These are phyloP conservation scores for Jatropha podagrica DNA, from an alignment of 441 rosid species.

Conservation along the genomic window DNA sequence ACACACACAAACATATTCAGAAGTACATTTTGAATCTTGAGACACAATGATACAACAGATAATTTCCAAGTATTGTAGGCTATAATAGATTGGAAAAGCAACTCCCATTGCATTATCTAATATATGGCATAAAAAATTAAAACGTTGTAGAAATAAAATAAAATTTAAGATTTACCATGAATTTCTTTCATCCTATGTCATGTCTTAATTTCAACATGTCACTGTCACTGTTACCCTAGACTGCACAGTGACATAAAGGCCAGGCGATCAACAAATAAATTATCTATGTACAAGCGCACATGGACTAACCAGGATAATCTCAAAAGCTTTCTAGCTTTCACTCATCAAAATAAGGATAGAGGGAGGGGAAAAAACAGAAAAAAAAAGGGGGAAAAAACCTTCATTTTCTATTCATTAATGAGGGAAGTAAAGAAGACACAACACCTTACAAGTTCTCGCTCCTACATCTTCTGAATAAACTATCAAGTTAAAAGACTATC, in stretches of 20 bases:
- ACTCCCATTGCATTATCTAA: background rate
- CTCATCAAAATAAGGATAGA: background rate
- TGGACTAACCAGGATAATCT: background rate
- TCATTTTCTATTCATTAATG: background rate
- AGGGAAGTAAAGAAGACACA: background rate
- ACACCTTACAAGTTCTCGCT: constrained; percentile 1
- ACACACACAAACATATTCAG: too few relatives aligned
- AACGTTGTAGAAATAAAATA: background rate
- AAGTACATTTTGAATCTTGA: background rate
- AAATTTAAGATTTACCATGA: background rate
- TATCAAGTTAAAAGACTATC: constrained; percentile 3
- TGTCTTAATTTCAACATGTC: background rate
- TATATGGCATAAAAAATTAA: background rate
- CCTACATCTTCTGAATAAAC: constrained; percentile 2
- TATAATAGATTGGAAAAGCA: background rate
- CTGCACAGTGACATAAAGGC: too few relatives aligned
- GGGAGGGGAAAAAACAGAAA: background rate
- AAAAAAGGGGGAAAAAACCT: background rate
- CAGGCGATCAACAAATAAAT: background rate
- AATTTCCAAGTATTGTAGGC: background rate
- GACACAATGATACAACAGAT: background rate
- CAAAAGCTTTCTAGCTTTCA: background rate
- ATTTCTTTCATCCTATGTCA: background rate
- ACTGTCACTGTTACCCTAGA: too few relatives aligned
- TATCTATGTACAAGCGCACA: background rate